Evolutionary conservation across 139 green algal genomes (phyloP), one percentile per base, ranked within the genome.

Genomic region (Parachlorella kessleri): DNA sequence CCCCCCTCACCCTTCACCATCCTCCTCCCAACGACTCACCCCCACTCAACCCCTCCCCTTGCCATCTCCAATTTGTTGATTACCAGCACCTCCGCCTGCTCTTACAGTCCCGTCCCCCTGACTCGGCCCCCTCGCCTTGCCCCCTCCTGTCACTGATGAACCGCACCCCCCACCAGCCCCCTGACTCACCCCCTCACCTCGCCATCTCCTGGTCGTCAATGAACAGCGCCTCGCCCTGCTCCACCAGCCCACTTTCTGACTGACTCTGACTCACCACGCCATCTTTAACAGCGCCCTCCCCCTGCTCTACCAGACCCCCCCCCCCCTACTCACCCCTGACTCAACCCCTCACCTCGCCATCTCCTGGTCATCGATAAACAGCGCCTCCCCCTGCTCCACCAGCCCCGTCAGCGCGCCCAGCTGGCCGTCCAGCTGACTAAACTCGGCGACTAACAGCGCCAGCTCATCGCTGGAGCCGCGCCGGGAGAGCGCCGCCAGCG

Each of bases 381-480:
- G 37, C 3, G 81, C 81, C 73, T 90, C 72, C 14, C 71, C 83
- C 1, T 75, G 3, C 9, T 90, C 90, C 75, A 94, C 76, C 6
- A 78, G 77, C 1, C 69, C 73, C 23, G 82, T 79, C 66, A 99
- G 84, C 6, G 71, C 73, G 0, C 76, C 63, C 55, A 98, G 85
- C 87, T 95, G 87, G 48, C 87, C 82, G 9, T 98, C 91, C 70
- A 99, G 88, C 63, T 95, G 78, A 2, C 81, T 76, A 70, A 95
- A 98, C 82, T 99, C 95, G 37, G 95, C 94, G 14, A 93, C 83
- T 54, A 99, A 87, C 75, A 99, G 86, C n/a, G 87, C 88, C 35
- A 98, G 79, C 89, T 98, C 95, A 24, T 92, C 87, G 48, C 85
- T 92, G 59, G 81, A 90, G 41, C 88, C 85, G 40, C 74, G 73